Conservation (phyloP, 441 rosid species). For the Geranium incanum region DNA sequence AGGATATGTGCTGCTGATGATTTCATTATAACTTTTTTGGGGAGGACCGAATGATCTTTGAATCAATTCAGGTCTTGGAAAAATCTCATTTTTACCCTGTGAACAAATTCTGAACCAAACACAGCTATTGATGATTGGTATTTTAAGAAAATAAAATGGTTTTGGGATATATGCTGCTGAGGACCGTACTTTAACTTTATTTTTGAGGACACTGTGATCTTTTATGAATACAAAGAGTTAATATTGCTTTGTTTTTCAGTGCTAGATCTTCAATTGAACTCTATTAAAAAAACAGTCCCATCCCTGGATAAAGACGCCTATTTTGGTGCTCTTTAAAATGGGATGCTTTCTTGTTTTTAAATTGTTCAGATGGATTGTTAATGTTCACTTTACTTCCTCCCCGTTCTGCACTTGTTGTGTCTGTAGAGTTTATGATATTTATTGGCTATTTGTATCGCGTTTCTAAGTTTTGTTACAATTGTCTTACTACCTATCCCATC, state of each 20-base stretch:
- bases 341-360: neutral
- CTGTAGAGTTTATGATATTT: neutral
- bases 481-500: neutral
- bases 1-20: neutral
- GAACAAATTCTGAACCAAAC: neutral
- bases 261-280: neutral
- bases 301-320: too few relatives aligned
- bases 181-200: neutral
- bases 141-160: neutral
- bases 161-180: neutral
- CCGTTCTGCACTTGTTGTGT: neutral
- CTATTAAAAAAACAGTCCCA: neutral
- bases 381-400: neutral
- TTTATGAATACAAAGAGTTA: neutral
- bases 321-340: neutral
- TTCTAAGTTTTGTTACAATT: too few relatives aligned
- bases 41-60: neutral
- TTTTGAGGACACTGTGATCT: neutral
- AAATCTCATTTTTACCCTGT: neutral
- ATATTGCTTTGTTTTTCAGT: neutral
- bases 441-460: conserved; percentile 12
- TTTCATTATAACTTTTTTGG: neutral
- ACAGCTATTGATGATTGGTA: neutral
- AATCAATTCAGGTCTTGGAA: neutral
- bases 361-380: neutral